Evolutionary conservation across 2,329 filamentous ascomycete species (phyloP), one percentile per base, ranked within the genome.

Genomic region (Sclerotiophoma versabilis): DNA sequence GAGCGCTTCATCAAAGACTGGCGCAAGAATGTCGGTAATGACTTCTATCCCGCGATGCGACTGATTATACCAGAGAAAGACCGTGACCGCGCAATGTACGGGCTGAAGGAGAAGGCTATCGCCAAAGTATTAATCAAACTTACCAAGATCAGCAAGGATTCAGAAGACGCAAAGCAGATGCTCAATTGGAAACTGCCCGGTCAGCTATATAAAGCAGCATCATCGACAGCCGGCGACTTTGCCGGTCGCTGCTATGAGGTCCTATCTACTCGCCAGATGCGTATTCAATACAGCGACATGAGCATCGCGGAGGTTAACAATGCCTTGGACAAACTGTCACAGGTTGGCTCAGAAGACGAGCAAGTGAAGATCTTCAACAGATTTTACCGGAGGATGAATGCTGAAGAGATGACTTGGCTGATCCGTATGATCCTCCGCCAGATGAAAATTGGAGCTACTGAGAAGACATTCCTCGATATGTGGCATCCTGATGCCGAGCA

Each of bases 31-130:
- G 93, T 97, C 19, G 95, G 95, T 22, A 80, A 91, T 64, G 95
- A 99, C 74, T 91, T 99, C 66, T 98, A 95, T 70, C 95, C 95
- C 0, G 93, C 92, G 1, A 84, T 99, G 74, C 87, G 95, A 17
- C 83, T 99, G 39, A 96, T 98, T 52, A 82, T 97, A 3, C 93
- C 93, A 0, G 92, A 96, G 67, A 96, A 96, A 71, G 95, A 99
- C 70, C 86, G 92, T 32, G 92, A 98, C 68, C 86, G 95, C 41
- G 89, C 90, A 15, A 92, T 96, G 80, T 99, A 98, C 68, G 92
- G 93, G 0, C 80, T 99, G 33, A 98, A 98, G 71, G 95, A 99
- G 78, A 93, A 89, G 71, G 85, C 88, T 5, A 92, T 99, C 55
- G 93, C 89, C 9, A 96, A 92, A 71, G 78, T 98, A 17, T 80